Percentiles rank a stretch among this genome's conserved stretches.
These are phyloP conservation scores for Barnettozyma vustinii DNA, from an alignment of 805 yeast genomes.

Conservation along the genomic window DNA sequence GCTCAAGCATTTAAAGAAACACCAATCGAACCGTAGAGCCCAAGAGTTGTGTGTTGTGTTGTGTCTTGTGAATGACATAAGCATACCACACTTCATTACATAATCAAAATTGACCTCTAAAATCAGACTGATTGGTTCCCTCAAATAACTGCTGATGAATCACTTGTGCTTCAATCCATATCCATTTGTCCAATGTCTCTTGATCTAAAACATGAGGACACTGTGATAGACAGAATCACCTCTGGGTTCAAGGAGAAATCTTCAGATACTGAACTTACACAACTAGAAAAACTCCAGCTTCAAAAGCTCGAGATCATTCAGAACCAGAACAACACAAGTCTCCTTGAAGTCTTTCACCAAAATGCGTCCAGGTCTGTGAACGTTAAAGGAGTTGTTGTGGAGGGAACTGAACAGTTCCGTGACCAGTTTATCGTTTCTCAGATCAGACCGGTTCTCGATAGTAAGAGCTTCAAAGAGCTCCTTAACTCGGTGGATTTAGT, in stretches of 20 bases:
- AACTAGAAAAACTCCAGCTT: constrained; percentile 22
- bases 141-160: not conserved
- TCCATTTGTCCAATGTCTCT: constrained; percentile 6
- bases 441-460: constrained; percentile 39
- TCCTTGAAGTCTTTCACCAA: constrained; percentile 25
- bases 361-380: constrained; percentile 37
- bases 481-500: constrained; percentile 38
- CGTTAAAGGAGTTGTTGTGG: constrained; percentile 40
- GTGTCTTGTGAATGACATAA: too few species aligned
- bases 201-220: constrained; percentile 16
- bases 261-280: constrained; percentile 5
- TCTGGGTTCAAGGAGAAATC: constrained; percentile 17
- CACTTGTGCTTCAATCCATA: not conserved
- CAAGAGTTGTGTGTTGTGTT: not conserved
- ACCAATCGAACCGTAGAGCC: not conserved
- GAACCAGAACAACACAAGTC: constrained; percentile 23
- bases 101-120: not conserved
- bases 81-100: not conserved
- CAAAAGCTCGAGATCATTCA: constrained; percentile 25
- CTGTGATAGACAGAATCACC: constrained; percentile 18
- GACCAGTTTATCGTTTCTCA: constrained; percentile 41
- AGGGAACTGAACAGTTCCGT: constrained; percentile 44
- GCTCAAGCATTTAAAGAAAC: not conserved
- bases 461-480: constrained; percentile 37
- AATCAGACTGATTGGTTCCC: not conserved